These are phyloP conservation scores for Streptanthus diversifolius DNA, from an alignment of 345 rosid species.

Conservation along the genomic window DNA sequence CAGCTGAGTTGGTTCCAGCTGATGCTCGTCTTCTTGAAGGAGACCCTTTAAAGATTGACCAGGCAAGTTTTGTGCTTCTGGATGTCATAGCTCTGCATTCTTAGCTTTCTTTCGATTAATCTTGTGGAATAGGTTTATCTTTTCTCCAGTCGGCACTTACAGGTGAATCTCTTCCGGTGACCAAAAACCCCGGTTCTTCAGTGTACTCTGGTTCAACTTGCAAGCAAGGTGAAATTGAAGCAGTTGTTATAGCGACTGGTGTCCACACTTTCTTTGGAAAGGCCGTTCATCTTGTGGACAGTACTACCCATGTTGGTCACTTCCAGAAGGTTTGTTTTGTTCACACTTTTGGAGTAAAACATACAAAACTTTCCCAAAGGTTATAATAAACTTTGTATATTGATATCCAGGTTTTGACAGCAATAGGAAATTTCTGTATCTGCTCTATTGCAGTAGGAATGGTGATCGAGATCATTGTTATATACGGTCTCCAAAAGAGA, in stretches of 20 bases:
- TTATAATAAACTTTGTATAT: background rate
- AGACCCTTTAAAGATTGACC: conserved; percentile 70
- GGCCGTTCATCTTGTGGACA: conserved; percentile 95
- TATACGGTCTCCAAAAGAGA: conserved; percentile 52
- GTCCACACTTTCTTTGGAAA: conserved; percentile 91
- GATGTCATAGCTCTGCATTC: background rate
- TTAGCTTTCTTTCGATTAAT: conserved; percentile 9
- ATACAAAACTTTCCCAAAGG: background rate
- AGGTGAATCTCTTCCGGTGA: conserved; percentile 65
- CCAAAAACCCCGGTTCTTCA: conserved; percentile 65
- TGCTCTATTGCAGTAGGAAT: conserved; percentile 88
- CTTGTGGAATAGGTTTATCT: background rate
- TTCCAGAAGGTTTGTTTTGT: conserved; percentile 67
- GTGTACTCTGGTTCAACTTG: conserved; percentile 92
- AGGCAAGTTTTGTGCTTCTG: conserved; percentile 29
- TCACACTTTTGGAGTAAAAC: background rate
- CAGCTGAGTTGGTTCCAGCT: conserved; percentile 66
- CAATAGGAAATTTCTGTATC: conserved; percentile 94
- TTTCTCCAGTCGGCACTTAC: conserved; percentile 50
- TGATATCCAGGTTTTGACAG: conserved; percentile 57
- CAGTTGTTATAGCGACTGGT: conserved; percentile 86
- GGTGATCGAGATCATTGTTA: conserved; percentile 59
- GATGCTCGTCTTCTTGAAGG: conserved; percentile 76
- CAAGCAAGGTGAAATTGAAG: conserved; percentile 93
- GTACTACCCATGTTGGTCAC: conserved; percentile 78